phyloP scores from a whole-genome alignment of 495 filamentous ascomycete species.

The Coniosporium apollinis region DNA sequence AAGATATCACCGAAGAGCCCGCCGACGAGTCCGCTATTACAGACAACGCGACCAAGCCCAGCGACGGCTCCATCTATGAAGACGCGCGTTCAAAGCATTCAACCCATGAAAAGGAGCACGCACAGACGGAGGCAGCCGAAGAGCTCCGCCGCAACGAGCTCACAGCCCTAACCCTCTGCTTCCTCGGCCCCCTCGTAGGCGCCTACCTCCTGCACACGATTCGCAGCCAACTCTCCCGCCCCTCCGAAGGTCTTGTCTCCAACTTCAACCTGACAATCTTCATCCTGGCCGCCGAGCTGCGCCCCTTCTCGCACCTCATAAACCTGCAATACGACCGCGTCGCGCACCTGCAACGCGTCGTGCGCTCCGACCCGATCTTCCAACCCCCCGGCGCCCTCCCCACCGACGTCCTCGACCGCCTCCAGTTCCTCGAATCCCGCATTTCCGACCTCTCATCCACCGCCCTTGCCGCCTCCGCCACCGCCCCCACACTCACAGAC shows the following conservation, averaged over 20 bases:
- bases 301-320: constrained; percentile 63
- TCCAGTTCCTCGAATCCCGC: constrained; percentile 55
- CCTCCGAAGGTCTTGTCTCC: constrained; percentile 47
- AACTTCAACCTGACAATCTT: constrained; percentile 67
- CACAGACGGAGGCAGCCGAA: constrained; percentile 16
- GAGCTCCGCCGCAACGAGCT: constrained; percentile 64
- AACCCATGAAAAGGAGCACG: constrained; percentile 23
- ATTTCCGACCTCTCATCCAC: constrained; percentile 27
- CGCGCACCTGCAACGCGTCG: constrained; percentile 63
- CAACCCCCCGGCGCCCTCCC: constrained; percentile 19
- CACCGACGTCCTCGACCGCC: constrained; percentile 38
- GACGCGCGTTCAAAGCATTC: constrained; percentile 2
- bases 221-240: constrained; percentile 45
- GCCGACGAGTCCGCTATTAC: too few species aligned
- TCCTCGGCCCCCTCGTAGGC: constrained; percentile 59
- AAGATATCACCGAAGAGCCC: too few species aligned
- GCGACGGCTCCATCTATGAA: too few species aligned
- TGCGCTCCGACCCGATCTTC: constrained; percentile 25
- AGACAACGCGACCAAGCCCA: too few species aligned
- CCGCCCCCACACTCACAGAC: constrained; percentile 10
- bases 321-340: constrained; percentile 64
- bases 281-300: constrained; percentile 69
- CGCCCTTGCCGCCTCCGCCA: constrained; percentile 2
- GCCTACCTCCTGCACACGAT: constrained; percentile 16
- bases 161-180: constrained; percentile 57